Evolutionary conservation across 2,329 filamentous ascomycete species (phyloP).

Genomic region (Microascus cirrosus): DNA sequence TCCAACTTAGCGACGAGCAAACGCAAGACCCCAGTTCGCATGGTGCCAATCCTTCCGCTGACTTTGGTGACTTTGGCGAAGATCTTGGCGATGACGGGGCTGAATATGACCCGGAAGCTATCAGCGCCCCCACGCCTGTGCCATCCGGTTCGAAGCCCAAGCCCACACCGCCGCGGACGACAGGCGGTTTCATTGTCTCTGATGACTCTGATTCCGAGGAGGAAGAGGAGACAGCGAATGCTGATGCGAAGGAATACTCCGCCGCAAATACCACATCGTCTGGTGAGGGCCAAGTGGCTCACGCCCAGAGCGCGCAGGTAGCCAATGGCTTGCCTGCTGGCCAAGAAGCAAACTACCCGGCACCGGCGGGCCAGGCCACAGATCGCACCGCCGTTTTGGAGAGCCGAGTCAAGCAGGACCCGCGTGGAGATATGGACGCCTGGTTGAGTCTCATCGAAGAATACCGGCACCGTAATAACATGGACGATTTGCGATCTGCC

Average conservation of each 20-base stretch:
- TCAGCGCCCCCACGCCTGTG: conserved; percentile 25
- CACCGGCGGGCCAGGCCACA: conserved; percentile 15
- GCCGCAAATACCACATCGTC: conserved; percentile 17
- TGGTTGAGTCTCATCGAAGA: conserved; percentile 84
- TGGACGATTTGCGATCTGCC: conserved; percentile 67
- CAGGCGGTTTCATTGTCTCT: conserved; percentile 44
- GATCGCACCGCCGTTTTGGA: conserved; percentile 74
- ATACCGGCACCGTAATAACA: conserved; percentile 67
- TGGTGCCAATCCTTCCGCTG: conserved; percentile 32
- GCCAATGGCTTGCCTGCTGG: conserved; percentile 2
- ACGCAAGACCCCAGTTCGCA: conserved; percentile 32
- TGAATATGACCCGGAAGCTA: conserved; percentile 48
- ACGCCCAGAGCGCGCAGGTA: neutral
- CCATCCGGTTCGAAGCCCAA: conserved; percentile 14
- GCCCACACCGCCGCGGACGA: conserved; percentile 43
- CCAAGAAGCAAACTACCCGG: neutral
- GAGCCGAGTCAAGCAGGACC: conserved; percentile 83
- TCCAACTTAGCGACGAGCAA: conserved; percentile 44
- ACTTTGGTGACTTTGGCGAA: conserved; percentile 35
- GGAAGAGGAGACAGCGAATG: conserved; percentile 18
- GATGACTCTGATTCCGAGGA: conserved; percentile 50
- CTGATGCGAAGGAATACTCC: conserved; percentile 22
- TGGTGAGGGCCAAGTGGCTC: neutral
- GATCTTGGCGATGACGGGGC: conserved; percentile 39
- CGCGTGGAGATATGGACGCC: conserved; percentile 82